phyloP scores from a whole-genome alignment of 257 asterid species.

The Misopates orontium region DNA sequence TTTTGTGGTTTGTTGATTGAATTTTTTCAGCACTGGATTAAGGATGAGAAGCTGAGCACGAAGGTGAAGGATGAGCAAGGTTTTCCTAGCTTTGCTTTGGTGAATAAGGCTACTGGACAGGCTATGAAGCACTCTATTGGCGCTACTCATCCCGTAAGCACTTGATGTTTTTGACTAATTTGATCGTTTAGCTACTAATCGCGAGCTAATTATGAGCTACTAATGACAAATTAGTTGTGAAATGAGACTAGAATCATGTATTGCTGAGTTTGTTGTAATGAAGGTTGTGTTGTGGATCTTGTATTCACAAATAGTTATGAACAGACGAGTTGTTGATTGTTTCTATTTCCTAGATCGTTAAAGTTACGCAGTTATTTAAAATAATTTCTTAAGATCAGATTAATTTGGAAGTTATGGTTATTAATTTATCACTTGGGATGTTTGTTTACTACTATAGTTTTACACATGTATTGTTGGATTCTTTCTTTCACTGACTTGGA shows the following conservation, averaged over 20 bases:
- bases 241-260: background rate
- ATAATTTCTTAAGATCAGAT: background rate
- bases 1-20: background rate
- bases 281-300: background rate
- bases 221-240: background rate
- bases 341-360: background rate
- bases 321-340: background rate
- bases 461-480: too few species aligned
- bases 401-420: background rate
- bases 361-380: too few species aligned
- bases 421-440: too few species aligned
- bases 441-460: too few species aligned
- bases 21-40: slow-evolving; percentile 55
- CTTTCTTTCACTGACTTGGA: too few species aligned
- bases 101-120: slow-evolving; percentile 56
- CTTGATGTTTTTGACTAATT: slow-evolving; percentile 5
- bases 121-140: slow-evolving; percentile 57
- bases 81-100: slow-evolving; percentile 53
- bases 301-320: background rate
- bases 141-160: slow-evolving; percentile 35
- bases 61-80: slow-evolving; percentile 66
- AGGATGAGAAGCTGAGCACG: slow-evolving; percentile 52
- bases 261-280: background rate
- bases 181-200: background rate
- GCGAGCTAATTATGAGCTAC: background rate